Conservation (phyloP, 2,329 filamentous ascomycete genomes). For the Aciculosporium take region DNA sequence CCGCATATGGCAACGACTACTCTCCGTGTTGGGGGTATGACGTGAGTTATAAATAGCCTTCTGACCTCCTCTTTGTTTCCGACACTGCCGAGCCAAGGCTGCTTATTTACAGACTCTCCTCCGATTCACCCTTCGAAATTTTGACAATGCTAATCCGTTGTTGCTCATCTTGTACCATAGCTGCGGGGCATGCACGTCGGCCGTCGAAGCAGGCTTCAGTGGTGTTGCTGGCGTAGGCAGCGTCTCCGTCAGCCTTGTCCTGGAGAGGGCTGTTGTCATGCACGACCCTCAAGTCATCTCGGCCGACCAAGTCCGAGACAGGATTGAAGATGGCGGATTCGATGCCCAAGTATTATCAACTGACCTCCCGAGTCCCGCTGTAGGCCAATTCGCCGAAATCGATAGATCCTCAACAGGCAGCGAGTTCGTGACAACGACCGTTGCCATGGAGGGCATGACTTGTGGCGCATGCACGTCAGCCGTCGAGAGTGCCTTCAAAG, state of each 20-base stretch:
- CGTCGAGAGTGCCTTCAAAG: slow-evolving; percentile 66
- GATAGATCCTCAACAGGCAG: slow-evolving; percentile 25
- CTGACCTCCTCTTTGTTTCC: background rate
- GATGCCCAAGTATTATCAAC: slow-evolving; percentile 81
- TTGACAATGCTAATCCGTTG: background rate
- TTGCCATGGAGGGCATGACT: slow-evolving; percentile 78
- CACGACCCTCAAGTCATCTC: slow-evolving; percentile 67
- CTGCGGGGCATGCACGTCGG: slow-evolving; percentile 87
- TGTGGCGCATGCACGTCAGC: slow-evolving; percentile 82
- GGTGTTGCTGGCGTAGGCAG: slow-evolving; percentile 65
- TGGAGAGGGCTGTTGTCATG: slow-evolving; percentile 88
- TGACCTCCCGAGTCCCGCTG: slow-evolving; percentile 47
- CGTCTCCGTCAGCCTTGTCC: slow-evolving; percentile 84
- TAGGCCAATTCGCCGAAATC: slow-evolving; percentile 22
- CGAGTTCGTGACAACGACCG: slow-evolving; percentile 50
- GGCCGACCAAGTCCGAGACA: slow-evolving; percentile 64
- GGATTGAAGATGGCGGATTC: slow-evolving; percentile 84
- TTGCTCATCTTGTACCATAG: slow-evolving; percentile 28
- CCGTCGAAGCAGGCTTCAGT: slow-evolving; percentile 86
- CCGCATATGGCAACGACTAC: slow-evolving; percentile 79
- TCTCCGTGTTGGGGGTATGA: slow-evolving; percentile 78
- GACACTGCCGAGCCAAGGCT: slow-evolving; percentile 14
- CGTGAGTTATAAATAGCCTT: slow-evolving; percentile 31
- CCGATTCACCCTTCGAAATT: background rate
- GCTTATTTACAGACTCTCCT: slow-evolving; percentile 14